These are phyloP conservation scores for Coniosporium apollinis DNA, from an alignment of 495 filamentous ascomycete genomes.

Conservation along the genomic window DNA sequence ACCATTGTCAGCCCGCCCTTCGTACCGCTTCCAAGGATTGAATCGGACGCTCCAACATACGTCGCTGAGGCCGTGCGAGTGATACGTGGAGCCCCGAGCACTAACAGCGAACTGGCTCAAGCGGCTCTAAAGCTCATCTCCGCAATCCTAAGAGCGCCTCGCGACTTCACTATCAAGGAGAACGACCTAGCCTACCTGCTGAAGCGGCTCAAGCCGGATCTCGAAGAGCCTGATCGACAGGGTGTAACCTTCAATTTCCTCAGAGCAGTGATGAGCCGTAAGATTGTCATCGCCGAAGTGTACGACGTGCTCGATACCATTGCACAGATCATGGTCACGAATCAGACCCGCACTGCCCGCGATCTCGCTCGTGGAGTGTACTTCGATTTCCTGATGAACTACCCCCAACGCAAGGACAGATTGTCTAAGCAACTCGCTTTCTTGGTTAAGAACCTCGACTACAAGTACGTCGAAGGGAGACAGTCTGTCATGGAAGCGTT, in stretches of 20 bases:
- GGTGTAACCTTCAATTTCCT: slow-evolving; percentile 90
- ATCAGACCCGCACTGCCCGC: slow-evolving; percentile 68
- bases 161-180: slow-evolving; percentile 57
- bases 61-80: slow-evolving; percentile 66
- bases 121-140: slow-evolving; percentile 75
- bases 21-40: slow-evolving; percentile 58
- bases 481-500: slow-evolving; percentile 84
- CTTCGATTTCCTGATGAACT: slow-evolving; percentile 86
- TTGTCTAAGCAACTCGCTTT: slow-evolving; percentile 82
- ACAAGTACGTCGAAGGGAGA: slow-evolving; percentile 70
- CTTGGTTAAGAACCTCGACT: slow-evolving; percentile 77
- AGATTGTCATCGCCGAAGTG: slow-evolving; percentile 67
- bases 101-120: slow-evolving; percentile 64
- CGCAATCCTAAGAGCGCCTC: slow-evolving; percentile 67
- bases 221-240: slow-evolving; percentile 81
- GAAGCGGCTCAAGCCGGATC: slow-evolving; percentile 65
- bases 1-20: slow-evolving; percentile 72
- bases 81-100: slow-evolving; percentile 58
- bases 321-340: slow-evolving; percentile 88
- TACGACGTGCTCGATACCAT: slow-evolving; percentile 84
- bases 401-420: slow-evolving; percentile 75
- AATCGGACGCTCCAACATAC: slow-evolving; percentile 57
- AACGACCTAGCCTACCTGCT: slow-evolving; percentile 70
- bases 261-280: slow-evolving; percentile 64
- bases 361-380: slow-evolving; percentile 79